phyloP scores from a whole-genome alignment of 164 flowering plant genomes.

The Vitis amurensis region DNA sequence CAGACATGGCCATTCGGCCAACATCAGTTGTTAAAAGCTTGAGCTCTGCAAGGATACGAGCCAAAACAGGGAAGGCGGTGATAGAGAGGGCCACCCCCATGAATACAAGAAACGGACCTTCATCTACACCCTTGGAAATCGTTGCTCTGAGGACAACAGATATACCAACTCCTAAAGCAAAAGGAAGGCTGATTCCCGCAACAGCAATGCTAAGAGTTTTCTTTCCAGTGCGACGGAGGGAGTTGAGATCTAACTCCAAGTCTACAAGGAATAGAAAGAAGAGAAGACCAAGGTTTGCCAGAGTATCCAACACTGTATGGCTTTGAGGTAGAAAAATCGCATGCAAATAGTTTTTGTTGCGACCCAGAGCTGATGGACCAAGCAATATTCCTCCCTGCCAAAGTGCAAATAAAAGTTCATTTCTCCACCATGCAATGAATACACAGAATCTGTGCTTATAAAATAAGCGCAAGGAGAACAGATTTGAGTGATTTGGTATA shows the following conservation, averaged over 20 bases:
- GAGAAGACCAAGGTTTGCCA: conserved; percentile 30
- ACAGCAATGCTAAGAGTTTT: conserved; percentile 1
- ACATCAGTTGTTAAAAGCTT: conserved; percentile 37
- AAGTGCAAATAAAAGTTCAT: too few species aligned
- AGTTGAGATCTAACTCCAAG: conserved; percentile 22
- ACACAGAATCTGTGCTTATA: too few species aligned
- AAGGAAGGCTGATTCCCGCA: conserved; percentile 9
- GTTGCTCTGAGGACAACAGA: neutral
- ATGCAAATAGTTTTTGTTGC: conserved; percentile 13
- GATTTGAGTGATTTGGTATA: too few species aligned
- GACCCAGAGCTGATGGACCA: conserved; percentile 29
- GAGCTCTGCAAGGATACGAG: conserved; percentile 32
- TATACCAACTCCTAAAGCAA: conserved; percentile 4
- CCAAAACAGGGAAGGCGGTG: conserved; percentile 32
- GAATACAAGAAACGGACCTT: conserved; percentile 8
- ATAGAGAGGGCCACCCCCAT: conserved; percentile 27
- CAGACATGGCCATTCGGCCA: conserved; percentile 28
- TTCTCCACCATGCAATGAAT: too few species aligned
- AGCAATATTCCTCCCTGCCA: conserved; percentile 28
- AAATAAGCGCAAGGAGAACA: too few species aligned
- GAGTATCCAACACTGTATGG: conserved; percentile 24
- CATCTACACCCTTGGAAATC: neutral
- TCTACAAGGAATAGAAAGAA: conserved; percentile 34
- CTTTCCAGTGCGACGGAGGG: conserved; percentile 27
- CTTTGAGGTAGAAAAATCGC: conserved; percentile 22